Percentiles rank a stretch among this genome's conserved stretches.
phyloP scores from a whole-genome alignment of 306 rosid genomes.

The Malus sylvestris region DNA sequence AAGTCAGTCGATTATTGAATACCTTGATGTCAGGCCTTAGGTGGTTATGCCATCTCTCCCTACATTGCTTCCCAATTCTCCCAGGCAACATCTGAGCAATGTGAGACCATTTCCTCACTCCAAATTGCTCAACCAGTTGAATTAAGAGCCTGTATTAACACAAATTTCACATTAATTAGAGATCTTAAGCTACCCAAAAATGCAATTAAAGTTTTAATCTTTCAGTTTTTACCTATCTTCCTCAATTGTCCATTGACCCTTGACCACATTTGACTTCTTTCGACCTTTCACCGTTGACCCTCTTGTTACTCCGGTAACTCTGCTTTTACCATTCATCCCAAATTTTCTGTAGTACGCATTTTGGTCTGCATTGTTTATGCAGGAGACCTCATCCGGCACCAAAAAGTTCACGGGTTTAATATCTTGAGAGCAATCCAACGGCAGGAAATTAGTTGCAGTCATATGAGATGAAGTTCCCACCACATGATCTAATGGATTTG shows the following conservation, averaged over 20 bases:
- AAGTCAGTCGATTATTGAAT: background rate
- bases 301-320: conserved; percentile 25
- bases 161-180: background rate
- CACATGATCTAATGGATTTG: conserved; percentile 28
- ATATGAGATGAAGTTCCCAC: conserved; percentile 21
- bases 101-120: conserved; percentile 92
- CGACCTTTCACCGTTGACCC: conserved; percentile 35
- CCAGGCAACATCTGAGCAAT: conserved; percentile 84
- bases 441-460: conserved; percentile 17
- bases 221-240: conserved; percentile 62
- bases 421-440: conserved; percentile 19
- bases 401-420: conserved; percentile 41
- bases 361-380: conserved; percentile 31
- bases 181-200: background rate
- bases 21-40: conserved; percentile 95
- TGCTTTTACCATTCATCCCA: conserved; percentile 28
- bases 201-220: background rate
- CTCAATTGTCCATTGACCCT: conserved; percentile 87
- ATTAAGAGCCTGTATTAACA: conserved; percentile 49
- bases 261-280: conserved; percentile 54
- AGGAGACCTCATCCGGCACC: conserved; percentile 60
- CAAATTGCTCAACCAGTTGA: conserved; percentile 71
- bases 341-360: conserved; percentile 31
- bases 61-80: conserved; percentile 91
- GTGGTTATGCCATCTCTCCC: conserved; percentile 98